Base-by-base conservation (phyloP, 208 protist species). In the Acanthamoeba triangularis region DNA sequence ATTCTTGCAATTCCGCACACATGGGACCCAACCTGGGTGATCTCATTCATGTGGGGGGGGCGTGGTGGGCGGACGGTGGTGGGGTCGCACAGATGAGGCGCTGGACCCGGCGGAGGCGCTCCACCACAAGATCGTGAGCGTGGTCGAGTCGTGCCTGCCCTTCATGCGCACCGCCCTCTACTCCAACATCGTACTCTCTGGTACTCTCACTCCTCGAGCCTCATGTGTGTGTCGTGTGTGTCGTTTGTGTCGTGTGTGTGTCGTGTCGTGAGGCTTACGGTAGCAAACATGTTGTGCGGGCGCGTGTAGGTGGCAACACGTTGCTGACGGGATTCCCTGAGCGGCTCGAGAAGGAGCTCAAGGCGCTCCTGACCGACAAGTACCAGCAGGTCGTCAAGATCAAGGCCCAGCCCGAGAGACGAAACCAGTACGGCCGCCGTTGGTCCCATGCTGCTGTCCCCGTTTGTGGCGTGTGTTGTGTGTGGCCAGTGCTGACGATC, bases 321-420 rank as follows among this genome's bases (percentile, higher is more conserved):
- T 98, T 99, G 98, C 99, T 99, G 97, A 18, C 69, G 10, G 95
- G 95, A 33, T 72, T 98, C 91, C 98, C 98, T 41, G 98, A 99
- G 82, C 98, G 99, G 94, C 98, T 99, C 92, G 96, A 98, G 52
- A 99, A 99, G 96, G 99, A 99, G 96, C 96, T 99, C 63, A 97
- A 97, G 85, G 98, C 98, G 80, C 97, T 99, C 37, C 98, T 98
- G 11, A 97, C 98, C 35, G 88, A 37, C 0, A 2, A 20, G 18
- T 20, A 13, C 16, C 52, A 56, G 52, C 97, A 90, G 61, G 98
- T 98, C 96, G 97, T 99, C 72, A 99, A 99, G 97, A 97, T 99
- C 41, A 97, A 99, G 63, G 99, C 99, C 23, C 98, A 98, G 69
- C 98, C 98, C 47, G 99, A 99, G 94, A 96, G 99, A 65, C 99